Percentiles rank a stretch among this genome's conserved stretches.
Evolutionary conservation across 2,329 filamentous ascomycete genomes (phyloP).

Genomic region (Paracamarosporium sp.): DNA sequence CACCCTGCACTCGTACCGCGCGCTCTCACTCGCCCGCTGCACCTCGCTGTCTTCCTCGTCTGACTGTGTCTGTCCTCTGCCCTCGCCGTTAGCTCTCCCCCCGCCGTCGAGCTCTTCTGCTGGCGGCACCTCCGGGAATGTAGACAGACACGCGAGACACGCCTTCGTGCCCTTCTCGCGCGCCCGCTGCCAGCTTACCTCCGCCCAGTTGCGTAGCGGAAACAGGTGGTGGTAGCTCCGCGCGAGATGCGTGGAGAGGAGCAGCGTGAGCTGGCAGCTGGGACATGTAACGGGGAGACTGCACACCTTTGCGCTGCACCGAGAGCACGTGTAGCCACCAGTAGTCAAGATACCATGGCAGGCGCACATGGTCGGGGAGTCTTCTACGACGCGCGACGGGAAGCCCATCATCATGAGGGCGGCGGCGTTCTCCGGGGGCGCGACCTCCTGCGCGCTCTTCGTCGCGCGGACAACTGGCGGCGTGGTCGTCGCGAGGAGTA

Average conservation of each 20-base stretch:
- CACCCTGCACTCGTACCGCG: constrained; percentile 86
- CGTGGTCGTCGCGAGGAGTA: constrained; percentile 88
- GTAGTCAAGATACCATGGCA: constrained; percentile 84
- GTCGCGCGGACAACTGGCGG: constrained; percentile 80
- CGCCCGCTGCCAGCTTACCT: constrained; percentile 84
- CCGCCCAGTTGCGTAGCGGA: constrained; percentile 80
- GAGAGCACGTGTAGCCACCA: constrained; percentile 89
- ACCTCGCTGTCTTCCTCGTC: constrained; percentile 41
- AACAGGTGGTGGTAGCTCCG: constrained; percentile 50
- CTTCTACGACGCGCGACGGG: constrained; percentile 81
- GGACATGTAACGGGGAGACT: constrained; percentile 89
- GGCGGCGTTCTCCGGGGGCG: constrained; percentile 50
- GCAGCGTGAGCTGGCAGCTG: constrained; percentile 87
- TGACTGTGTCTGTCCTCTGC: constrained; percentile 2
- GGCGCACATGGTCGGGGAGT: constrained; percentile 78
- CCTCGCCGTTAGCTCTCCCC: constrained; percentile 13
- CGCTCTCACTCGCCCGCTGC: constrained; percentile 74
- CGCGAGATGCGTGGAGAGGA: constrained; percentile 74
- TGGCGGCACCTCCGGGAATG: constrained; percentile 65
- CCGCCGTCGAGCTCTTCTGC: constrained; percentile 9
- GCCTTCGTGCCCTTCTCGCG: constrained; percentile 52
- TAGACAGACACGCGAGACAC: constrained; percentile 79
- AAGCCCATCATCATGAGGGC: constrained; percentile 97
- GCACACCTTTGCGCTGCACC: constrained; percentile 90
- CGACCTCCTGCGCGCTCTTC: constrained; percentile 29